Percentiles rank a stretch among this genome's conserved stretches.
Evolutionary conservation across 371 early-diverging fungal genomes (phyloP).

Genomic region (Blakeslea trispora): DNA sequence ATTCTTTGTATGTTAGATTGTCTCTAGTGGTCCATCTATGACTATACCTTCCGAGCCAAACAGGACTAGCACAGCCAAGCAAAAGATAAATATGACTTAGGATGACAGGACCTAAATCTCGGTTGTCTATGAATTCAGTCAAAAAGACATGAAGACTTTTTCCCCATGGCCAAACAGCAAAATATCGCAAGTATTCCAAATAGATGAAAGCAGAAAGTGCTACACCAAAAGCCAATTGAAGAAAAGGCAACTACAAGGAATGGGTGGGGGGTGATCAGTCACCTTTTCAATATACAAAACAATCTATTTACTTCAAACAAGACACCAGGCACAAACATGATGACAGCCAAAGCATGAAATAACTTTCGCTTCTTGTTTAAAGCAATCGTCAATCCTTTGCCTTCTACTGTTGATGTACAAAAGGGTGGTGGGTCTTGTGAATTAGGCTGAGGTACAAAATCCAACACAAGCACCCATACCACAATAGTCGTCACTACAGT

Average conservation of each 20-base stretch:
- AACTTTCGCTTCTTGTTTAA: slow-evolving; percentile 79
- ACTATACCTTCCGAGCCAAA: slow-evolving; percentile 77
- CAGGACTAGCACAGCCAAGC: slow-evolving; percentile 87
- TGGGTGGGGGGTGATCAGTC: too few relatives aligned
- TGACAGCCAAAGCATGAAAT: slow-evolving; percentile 82
- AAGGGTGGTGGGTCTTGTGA: slow-evolving; percentile 24
- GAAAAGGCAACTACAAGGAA: slow-evolving; percentile 73
- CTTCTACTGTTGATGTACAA: slow-evolving; percentile 15
- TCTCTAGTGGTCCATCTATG: neutral
- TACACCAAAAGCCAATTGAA: slow-evolving; percentile 82
- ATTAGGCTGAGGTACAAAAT: slow-evolving; percentile 35
- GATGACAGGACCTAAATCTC: slow-evolving; percentile 82
- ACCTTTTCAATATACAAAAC: too few relatives aligned
- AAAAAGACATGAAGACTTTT: slow-evolving; percentile 71
- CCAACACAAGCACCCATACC: slow-evolving; percentile 54
- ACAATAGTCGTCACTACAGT: slow-evolving; percentile 56
- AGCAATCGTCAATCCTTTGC: slow-evolving; percentile 48
- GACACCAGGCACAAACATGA: slow-evolving; percentile 87
- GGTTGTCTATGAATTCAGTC: slow-evolving; percentile 76
- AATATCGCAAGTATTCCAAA: slow-evolving; percentile 79
- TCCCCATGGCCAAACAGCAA: slow-evolving; percentile 74
- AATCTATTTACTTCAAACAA: slow-evolving; percentile 68
- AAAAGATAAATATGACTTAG: slow-evolving; percentile 88
- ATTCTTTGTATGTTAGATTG: neutral
- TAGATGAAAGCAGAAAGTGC: slow-evolving; percentile 73